Base-by-base conservation (phyloP, 305 asterid genomes). In the Solanum chacoense region DNA sequence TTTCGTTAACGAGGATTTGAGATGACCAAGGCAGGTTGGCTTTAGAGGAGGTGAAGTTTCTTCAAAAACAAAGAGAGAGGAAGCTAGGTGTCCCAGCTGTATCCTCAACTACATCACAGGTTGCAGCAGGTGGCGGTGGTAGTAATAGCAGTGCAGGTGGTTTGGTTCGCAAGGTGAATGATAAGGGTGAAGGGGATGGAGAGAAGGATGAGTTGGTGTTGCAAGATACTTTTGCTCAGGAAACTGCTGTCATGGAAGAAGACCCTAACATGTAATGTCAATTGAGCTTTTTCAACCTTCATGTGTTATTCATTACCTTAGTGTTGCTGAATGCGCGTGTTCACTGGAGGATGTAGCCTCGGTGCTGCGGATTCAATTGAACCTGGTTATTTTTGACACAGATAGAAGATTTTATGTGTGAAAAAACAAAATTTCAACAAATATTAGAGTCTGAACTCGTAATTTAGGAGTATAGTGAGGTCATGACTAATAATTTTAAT, bases 221-320 rank as follows among this genome's bases (percentile, higher is more conserved):
- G 95, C 99, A 97, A 92, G 99, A 97, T 90, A 97, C 99, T 8
- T 97, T 97, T 93, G 99, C 99, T 88, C 99, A 94, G 92, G 99
- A 96, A 93, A 97, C 99, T 89, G 99, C 99, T 20, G 99, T 97
- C 77, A 92, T 97, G 98, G 98, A 91, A 34, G 99, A 97, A 93
- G 99, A 97, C 90, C 99, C 99, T 38, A 97, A 94, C 91, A 97
- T 97, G 99, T 95, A 93, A 73, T 88, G 87, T 78, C 59, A 11
- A 65, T 88, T 32, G 37, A 36, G 11, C 63, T 71, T 1, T 59
- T 76, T 76, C 76, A 77, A 16, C 31, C 24, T 73, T 18, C 22
- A 26, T 20, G 29, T 71, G 38, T 35, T 31, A 37, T 35, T 63
- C 11, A 29, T 22, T 87, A 6, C 71, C 28, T 11, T 42, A 42